phyloP scores from a whole-genome alignment of 441 rosid genomes.

The Mallotus japonicus region DNA sequence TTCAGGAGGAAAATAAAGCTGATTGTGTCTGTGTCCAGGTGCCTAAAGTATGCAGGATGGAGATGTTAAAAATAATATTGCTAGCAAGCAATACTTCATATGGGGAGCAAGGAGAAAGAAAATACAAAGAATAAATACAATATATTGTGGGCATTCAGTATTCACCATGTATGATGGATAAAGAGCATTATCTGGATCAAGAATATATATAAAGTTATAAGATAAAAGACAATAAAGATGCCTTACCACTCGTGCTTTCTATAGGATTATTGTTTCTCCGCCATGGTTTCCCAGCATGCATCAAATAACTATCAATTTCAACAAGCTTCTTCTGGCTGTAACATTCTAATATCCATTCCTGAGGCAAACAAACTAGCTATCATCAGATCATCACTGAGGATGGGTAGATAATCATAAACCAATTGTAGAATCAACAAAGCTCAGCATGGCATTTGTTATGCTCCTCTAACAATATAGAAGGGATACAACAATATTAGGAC shows the following conservation, averaged over 20 bases:
- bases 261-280: slow-evolving; percentile 37
- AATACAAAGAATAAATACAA: neutral
- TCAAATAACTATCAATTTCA: slow-evolving; percentile 72
- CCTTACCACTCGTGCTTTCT: slow-evolving; percentile 41
- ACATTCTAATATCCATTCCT: slow-evolving; percentile 90
- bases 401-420: slow-evolving; percentile 3
- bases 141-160: neutral
- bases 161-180: neutral
- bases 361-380: slow-evolving; percentile 17
- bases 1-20: neutral
- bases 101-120: neutral
- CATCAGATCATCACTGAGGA: slow-evolving; percentile 7
- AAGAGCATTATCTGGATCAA: neutral
- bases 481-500: neutral
- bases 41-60: neutral
- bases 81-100: neutral
- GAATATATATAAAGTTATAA: neutral
- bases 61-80: neutral
- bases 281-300: slow-evolving; percentile 95
- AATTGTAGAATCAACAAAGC: slow-evolving; percentile 2
- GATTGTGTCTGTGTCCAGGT: neutral
- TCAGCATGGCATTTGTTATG: neutral
- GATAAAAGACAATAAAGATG: neutral
- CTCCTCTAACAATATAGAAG: neutral
- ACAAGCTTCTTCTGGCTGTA: slow-evolving; percentile 65